Base-by-base conservation (phyloP, 164 flowering plant species). In the Houttuynia cordata region DNA sequence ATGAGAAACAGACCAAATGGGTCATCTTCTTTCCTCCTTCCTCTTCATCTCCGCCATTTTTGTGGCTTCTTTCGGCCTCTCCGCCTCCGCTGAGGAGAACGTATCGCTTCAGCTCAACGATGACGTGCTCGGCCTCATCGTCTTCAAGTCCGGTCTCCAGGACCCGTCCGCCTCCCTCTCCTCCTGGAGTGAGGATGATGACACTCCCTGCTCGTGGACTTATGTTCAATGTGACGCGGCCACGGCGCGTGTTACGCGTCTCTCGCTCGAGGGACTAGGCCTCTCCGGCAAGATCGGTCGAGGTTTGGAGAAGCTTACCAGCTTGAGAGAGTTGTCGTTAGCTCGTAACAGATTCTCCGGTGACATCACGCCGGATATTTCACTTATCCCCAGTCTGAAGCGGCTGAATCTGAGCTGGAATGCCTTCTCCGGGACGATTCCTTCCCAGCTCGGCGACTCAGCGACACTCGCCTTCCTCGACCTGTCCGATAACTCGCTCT, bases 131-230 rank as follows among this genome's bases (percentile, higher is more conserved):
- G 97, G 97, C 24, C 81, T 91, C 22, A 81, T 88, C 5, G 96
- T 86, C 45, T 88, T 91, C 87, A 91, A 91, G 65, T 75, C 96
- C 51, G 83, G 60, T 58, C 65, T 88, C 14, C 56, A 64, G 0
- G 90, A 86, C 73, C 94, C 92, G 0, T 63, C 56, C 61, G 73
- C 83, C 0, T 15, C 61, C 47, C 82, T 91, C 21, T 5, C 30
- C 2, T 82, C 96, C 0, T 91, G 97, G 97, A 84, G 61, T 60
- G 86, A 85, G 69, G 94, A 91, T 57, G 94, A 88, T 53, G 62
- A 71, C 52, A 73, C 79, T n/a, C 92, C 97, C 10, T 91, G 97
- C 65, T 76, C 91, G 0, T 91, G 97, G 97, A 59, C 60, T 1
- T 77, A 61, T 75, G 62, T 91, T 0, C 45, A 66, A 4, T 91